Conservation (phyloP, 2,329 filamentous ascomycete species). For the Emericellopsis atlantica region DNA sequence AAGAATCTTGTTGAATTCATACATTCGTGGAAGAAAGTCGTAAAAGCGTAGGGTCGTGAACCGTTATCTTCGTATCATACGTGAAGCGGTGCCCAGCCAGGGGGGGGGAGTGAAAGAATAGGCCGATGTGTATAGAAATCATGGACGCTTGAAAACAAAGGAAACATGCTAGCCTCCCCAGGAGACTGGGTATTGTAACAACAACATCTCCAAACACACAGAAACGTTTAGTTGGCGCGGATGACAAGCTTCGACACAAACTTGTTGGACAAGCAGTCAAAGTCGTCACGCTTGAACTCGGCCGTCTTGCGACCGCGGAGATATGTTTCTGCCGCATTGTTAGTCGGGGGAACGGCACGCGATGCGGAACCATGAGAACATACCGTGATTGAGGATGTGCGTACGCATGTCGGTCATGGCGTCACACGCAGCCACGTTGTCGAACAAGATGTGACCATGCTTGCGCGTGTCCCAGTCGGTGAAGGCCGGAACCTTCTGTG, state of each 20-base stretch:
- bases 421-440: slow-evolving; percentile 84
- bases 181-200: background rate
- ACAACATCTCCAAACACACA: background rate
- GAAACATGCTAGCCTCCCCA: slow-evolving; percentile 5
- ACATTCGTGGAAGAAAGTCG: slow-evolving; percentile 22
- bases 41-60: slow-evolving; percentile 19
- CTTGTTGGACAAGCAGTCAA: slow-evolving; percentile 93
- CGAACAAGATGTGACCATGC: slow-evolving; percentile 82
- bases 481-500: slow-evolving; percentile 86
- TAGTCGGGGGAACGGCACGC: slow-evolving; percentile 6
- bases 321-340: slow-evolving; percentile 58
- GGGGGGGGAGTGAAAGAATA: slow-evolving; percentile 8
- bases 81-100: slow-evolving; percentile 19
- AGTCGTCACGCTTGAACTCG: slow-evolving; percentile 83
- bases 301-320: slow-evolving; percentile 66
- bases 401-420: slow-evolving; percentile 92
- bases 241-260: slow-evolving; percentile 95
- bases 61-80: slow-evolving; percentile 17
- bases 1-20: slow-evolving; percentile 26
- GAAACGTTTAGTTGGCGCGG: slow-evolving; percentile 61
- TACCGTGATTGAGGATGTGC: slow-evolving; percentile 90
- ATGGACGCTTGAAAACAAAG: slow-evolving; percentile 15
- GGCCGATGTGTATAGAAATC: slow-evolving; percentile 1
- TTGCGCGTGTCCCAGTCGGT: slow-evolving; percentile 89
- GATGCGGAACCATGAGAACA: slow-evolving; percentile 20